Conservation (phyloP, 164 flowering plant genomes). For the Umbellularia californica region DNA sequence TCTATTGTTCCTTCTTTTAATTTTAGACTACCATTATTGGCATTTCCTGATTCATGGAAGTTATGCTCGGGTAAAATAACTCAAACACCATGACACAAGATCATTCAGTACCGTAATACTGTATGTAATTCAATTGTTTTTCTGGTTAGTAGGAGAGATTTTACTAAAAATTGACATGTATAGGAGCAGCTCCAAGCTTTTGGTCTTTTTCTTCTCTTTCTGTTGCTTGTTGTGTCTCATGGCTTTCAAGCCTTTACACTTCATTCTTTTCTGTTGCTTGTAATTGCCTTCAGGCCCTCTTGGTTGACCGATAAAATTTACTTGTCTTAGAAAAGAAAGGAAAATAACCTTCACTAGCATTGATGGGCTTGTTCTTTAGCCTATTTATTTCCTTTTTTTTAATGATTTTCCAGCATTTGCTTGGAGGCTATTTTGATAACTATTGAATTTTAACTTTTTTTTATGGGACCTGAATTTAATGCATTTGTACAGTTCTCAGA, state of each 20-base stretch:
- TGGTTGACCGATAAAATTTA: neutral
- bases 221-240: neutral
- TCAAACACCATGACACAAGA: too few relatives aligned
- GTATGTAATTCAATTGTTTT: too few relatives aligned
- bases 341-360: neutral
- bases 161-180: too few relatives aligned
- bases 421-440: neutral
- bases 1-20: neutral
- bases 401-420: neutral
- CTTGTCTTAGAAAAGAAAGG: neutral
- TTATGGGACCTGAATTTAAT: neutral
- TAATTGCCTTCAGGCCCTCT: neutral
- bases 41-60: neutral
- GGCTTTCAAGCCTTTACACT: neutral
- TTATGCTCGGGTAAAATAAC: too few relatives aligned
- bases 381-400: too few relatives aligned
- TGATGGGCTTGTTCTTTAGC: neutral
- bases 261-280: neutral
- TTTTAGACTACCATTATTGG: neutral
- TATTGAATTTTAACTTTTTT: neutral
- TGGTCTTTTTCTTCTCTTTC: neutral
- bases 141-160: too few relatives aligned
- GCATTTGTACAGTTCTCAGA: conserved; percentile 57
- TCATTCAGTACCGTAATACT: too few relatives aligned
- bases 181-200: neutral